Percentiles rank a stretch among this genome's conserved stretches.
Conservation (phyloP, 2,329 filamentous ascomycete genomes). For the Mycocentrospora acerina region DNA sequence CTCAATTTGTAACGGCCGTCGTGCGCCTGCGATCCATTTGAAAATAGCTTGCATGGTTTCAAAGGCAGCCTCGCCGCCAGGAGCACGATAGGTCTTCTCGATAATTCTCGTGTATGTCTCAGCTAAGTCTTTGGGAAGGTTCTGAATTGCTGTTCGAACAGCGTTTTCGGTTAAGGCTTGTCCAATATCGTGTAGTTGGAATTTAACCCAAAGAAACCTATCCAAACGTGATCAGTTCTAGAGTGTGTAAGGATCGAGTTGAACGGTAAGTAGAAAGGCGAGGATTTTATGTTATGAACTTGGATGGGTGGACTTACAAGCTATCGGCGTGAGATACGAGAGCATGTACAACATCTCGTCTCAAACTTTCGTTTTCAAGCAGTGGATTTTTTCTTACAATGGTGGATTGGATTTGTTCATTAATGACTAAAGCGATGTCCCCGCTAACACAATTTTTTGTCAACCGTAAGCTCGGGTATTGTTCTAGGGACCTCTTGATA, state of each 20-base stretch:
- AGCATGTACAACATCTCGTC: constrained; percentile 9
- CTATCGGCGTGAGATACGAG: constrained; percentile 14
- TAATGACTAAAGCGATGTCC: constrained; percentile 14
- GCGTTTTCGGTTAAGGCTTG: constrained; percentile 24
- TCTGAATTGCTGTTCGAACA: constrained; percentile 21
- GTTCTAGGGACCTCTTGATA: constrained; percentile 2
- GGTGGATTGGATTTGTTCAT: constrained; percentile 4
- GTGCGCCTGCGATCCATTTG: constrained; percentile 16
- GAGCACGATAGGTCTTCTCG: constrained; percentile 1
- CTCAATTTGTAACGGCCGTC: constrained; percentile 13
- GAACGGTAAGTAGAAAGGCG: background rate
- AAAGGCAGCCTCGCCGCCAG: constrained; percentile 5
- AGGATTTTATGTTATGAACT: background rate
- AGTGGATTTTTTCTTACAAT: constrained; percentile 2
- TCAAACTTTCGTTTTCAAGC: constrained; percentile 5
- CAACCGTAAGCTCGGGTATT: constrained; percentile 3
- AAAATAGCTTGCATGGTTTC: constrained; percentile 11
- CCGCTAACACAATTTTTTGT: background rate
- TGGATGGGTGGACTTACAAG: constrained; percentile 16
- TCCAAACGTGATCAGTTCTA: background rate
- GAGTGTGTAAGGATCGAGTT: too few species aligned
- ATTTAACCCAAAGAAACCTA: constrained; percentile 38
- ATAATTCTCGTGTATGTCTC: constrained; percentile 28
- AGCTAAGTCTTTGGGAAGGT: constrained; percentile 25
- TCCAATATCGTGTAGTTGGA: constrained; percentile 31